Evolutionary conservation across 495 filamentous ascomycete species (phyloP), one percentile per base, ranked within the genome.

Genomic region (Penicillium parvum): DNA sequence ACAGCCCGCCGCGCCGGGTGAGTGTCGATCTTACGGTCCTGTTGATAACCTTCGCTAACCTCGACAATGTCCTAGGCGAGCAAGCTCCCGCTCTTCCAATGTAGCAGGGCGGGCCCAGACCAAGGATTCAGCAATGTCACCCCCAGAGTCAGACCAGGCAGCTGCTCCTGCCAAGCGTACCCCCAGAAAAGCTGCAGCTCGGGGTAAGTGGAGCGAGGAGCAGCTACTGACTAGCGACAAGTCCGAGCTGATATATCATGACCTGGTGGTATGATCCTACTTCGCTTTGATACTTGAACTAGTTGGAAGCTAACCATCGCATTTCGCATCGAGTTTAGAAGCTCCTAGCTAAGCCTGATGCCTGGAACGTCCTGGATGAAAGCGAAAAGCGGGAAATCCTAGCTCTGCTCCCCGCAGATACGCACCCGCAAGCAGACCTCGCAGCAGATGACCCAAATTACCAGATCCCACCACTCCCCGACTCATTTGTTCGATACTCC

Each of bases 321-420:
- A 34, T 21, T 7, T 17, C 7, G 7, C 8, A 17, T 5, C 7
- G 9, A 3, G 11, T 43, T 5, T 45, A 84, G 81, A 74, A 69
- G 36, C 61, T 85, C 7, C 61, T 86, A 3, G 66, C 76, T 7
- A 66, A 68, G 29, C 75, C 77, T 1, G 55, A 63, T 37, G 75
- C 81, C 12, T 86, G 83, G 79, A 65, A 78, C 18, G 50, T 69
- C 21, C 68, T 86, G 4, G 73, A 71, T 2, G 63, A 67, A 21
- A 66, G 66, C 17, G 81, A 85, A 44, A 77, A 76, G 57, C 48
- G 67, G 32, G 68, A 75, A 18, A 67, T 86, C 0, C 58, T 84
- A 1, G 55, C 68, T 32, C 61, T 75, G 19, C 74, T 87, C 38
- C 82, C 82, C 4, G 73, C 74, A 27, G 51, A 70, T 45, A 57